Evolutionary conservation across 345 rosid species (phyloP).

Genomic region (Angophora floribunda): DNA sequence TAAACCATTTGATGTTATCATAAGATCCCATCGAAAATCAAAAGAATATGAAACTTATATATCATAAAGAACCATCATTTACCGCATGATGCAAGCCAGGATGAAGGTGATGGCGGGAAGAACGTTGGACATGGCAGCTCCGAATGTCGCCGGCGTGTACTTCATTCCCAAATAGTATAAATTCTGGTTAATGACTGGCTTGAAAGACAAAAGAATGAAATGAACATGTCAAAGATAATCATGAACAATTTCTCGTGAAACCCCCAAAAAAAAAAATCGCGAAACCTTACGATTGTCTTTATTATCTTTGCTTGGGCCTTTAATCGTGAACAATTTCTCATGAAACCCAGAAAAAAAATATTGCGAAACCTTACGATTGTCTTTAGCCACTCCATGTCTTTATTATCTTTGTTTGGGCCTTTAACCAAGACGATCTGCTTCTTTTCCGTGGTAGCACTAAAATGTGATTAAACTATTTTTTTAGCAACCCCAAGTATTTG

Average conservation of each 20-base stretch:
- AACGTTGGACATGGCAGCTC: conserved; percentile 73
- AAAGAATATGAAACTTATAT: not conserved
- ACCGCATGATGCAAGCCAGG: conserved; percentile 59
- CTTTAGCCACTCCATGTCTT: too few species aligned
- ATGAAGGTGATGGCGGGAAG: conserved; percentile 81
- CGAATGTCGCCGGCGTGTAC: conserved; percentile 82
- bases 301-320: too few species aligned
- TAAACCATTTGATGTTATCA: not conserved
- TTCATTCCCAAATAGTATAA: conserved; percentile 77
- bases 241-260: not conserved
- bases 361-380: too few species aligned
- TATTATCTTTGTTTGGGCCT: too few species aligned
- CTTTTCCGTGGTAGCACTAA: too few species aligned
- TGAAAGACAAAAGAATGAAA: not conserved
- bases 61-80: not conserved
- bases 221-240: not conserved
- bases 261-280: too few species aligned
- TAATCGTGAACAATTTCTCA: too few species aligned
- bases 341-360: too few species aligned
- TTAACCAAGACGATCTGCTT: too few species aligned
- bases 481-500: too few species aligned
- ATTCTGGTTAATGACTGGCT: conserved; percentile 94
- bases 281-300: too few species aligned
- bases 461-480: too few species aligned
- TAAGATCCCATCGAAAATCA: not conserved